Conservation (phyloP, 2,329 filamentous ascomycete genomes). For the Pyrenophora teres region DNA sequence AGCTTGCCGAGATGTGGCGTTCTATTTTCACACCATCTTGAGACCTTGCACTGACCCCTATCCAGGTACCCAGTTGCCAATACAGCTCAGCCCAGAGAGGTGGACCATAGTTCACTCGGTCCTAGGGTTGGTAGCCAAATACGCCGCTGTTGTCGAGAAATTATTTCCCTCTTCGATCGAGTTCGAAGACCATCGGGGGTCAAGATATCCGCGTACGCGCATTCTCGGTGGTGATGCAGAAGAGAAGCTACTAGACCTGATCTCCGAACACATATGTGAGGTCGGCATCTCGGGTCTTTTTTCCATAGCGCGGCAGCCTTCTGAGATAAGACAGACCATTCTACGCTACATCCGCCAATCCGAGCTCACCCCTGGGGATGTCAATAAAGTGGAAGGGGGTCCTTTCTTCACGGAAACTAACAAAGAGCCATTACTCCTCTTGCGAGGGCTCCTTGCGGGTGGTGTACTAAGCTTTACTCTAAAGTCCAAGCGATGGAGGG, state of each 20-base stretch:
- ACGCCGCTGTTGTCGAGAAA: no score
- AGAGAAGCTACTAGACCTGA: conserved; percentile 21
- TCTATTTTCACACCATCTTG: no score
- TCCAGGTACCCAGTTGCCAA: conserved; percentile 44
- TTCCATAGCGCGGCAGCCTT: conserved; percentile 40
- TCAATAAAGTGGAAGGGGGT: no score
- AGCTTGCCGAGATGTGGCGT: no score
- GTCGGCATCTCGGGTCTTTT: conserved; percentile 51
- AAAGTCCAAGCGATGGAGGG: conserved; percentile 63
- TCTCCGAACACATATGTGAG: conserved; percentile 48
- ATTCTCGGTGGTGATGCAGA: conserved; percentile 51
- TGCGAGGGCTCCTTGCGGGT: conserved; percentile 60
- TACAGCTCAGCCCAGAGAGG: conserved; percentile 59
- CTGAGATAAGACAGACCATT: no score
- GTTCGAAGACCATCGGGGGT: conserved; percentile 22
- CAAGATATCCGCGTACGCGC: conserved; percentile 54
- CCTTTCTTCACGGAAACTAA: conserved; percentile 15
- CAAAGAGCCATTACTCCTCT: conserved; percentile 49
- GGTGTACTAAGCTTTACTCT: conserved; percentile 60
- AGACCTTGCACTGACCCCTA: neutral
- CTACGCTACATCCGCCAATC: no score
- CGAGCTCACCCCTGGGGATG: no score
- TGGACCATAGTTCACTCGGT: conserved; percentile 62
- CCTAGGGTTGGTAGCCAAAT: conserved; percentile 49
- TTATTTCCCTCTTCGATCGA: no score